Base-by-base conservation (phyloP, 2,329 filamentous ascomycete genomes). In the Rhynchosporium agropyri region DNA sequence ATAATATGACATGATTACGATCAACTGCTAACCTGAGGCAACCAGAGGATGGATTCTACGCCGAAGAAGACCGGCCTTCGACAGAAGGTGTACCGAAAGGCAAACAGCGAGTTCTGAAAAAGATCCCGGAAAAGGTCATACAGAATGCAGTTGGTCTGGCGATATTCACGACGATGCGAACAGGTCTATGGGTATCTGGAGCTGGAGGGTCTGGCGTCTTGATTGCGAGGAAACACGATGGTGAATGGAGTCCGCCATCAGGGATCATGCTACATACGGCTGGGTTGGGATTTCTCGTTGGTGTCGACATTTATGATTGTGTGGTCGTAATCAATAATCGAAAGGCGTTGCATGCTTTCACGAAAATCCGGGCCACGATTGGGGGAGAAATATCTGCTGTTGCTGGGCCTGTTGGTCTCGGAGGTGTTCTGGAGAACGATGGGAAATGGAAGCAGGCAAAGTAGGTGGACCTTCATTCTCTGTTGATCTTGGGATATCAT, bases 101-200 rank as follows among this genome's bases (percentile, higher is more conserved):
- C 67, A 80, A 84, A 75, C 87, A 89, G 69, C 81, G 91, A 70
- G 64, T 72, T 1, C 76, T 82, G 58, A 91, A 94, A 77, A 95
- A 92, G 78, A 97, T 98, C 33, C 94, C 94, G 0, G 80, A 88
- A 62, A 84, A 89, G 72, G 91, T 97, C 62, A 91, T 98, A 70
- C 86, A 90, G 73, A 91, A 95, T 77, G 92, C 93, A 33, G 92
- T 94, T 69, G 94, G 92, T 10, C 83, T 98, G 63, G 93, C 92
- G 60, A 91, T 98, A 69, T 97, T 97, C 79, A 97, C 93, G 0
- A 96, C 92, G 36, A 96, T 97, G 92, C 88, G 94, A 64, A 94
- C 91, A 13, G 94, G 94, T 12, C 79, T 97, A 38, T 97, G 93
- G 90, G 83, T 96, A 70, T 94, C 91, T 51, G 94, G 94, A 51